Percentiles rank a stretch among this genome's conserved stretches.
These are phyloP conservation scores for Neopestalotiopsis sp. DNA, from an alignment of 2,329 filamentous ascomycete species.

Conservation along the genomic window DNA sequence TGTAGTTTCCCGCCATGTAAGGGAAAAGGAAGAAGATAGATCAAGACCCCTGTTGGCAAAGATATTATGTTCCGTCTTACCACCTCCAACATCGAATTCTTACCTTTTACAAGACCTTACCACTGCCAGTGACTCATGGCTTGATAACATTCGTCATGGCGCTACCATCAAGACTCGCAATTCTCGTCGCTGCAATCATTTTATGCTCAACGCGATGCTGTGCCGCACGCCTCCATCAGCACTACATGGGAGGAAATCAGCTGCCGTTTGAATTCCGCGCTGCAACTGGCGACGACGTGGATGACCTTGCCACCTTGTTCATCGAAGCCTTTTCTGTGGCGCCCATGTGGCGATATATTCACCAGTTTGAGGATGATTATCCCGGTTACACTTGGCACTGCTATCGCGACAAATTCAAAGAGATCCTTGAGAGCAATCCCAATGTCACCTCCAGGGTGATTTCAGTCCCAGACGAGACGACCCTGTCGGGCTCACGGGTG, in stretches of 20 bases:
- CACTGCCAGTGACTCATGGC: not conserved
- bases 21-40: too few relatives aligned
- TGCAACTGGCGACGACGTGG: not conserved
- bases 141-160: not conserved
- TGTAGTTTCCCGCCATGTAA: too few relatives aligned
- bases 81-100: not conserved
- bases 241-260: not conserved
- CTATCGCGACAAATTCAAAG: not conserved
- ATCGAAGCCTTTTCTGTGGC: slow-evolving; percentile 9
- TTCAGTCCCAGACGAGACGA: slow-evolving; percentile 5
- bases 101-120: too few relatives aligned
- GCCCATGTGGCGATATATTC: slow-evolving; percentile 1
- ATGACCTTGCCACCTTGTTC: slow-evolving; percentile 5
- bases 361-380: slow-evolving; percentile 13
- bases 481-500: not conserved
- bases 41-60: not conserved
- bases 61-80: not conserved
- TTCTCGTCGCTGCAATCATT: not conserved
- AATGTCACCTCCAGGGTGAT: slow-evolving; percentile 8
- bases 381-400: slow-evolving; percentile 13
- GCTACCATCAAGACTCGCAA: not conserved
- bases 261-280: slow-evolving; percentile 15
- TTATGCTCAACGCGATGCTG: not conserved
- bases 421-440: not conserved
- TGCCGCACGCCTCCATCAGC: not conserved